Conservation (phyloP, 2,329 filamentous ascomycete genomes). For the Scedosporium boydii region DNA sequence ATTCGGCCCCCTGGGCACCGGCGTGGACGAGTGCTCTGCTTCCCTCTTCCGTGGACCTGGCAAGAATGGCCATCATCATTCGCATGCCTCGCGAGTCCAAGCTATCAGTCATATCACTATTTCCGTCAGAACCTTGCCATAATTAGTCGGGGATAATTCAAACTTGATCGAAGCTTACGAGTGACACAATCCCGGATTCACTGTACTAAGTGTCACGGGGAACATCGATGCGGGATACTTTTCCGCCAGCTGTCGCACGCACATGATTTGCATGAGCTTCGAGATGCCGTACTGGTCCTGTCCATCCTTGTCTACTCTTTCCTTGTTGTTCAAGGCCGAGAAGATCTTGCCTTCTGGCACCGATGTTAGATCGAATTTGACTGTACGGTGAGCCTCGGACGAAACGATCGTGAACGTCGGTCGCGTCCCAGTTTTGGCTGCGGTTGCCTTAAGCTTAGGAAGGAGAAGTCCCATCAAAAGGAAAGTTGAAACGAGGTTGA, state of each 20-base stretch:
- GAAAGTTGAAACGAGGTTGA: constrained; percentile 17
- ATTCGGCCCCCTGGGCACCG: constrained; percentile 19
- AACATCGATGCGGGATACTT: constrained; percentile 13
- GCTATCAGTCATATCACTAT: too few species aligned
- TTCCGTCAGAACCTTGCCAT: too few species aligned
- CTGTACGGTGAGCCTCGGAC: too few species aligned
- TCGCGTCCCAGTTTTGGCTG: constrained; percentile 2
- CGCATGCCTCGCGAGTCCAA: constrained; percentile 6
- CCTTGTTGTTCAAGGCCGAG: constrained; percentile 20
- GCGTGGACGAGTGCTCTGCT: constrained; percentile 21
- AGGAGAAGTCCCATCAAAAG: constrained; percentile 14
- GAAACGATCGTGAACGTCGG: too few species aligned
- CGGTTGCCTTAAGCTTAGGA: constrained; percentile 15
- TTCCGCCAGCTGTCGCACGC: background rate
- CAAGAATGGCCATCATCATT: constrained; percentile 19
- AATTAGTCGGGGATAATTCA: too few species aligned
- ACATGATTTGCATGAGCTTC: too few species aligned
- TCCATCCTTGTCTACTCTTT: constrained; percentile 15
- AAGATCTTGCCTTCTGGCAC: constrained; percentile 10
- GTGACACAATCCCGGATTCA: constrained; percentile 31
- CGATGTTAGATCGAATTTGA: too few species aligned
- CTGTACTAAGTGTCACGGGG: constrained; percentile 21
- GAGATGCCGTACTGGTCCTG: constrained; percentile 15
- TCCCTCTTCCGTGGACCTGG: constrained; percentile 35
- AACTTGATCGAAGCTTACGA: constrained; percentile 16